Conservation (phyloP, 495 filamentous ascomycete species). For the Penicillium paxilli region DNA sequence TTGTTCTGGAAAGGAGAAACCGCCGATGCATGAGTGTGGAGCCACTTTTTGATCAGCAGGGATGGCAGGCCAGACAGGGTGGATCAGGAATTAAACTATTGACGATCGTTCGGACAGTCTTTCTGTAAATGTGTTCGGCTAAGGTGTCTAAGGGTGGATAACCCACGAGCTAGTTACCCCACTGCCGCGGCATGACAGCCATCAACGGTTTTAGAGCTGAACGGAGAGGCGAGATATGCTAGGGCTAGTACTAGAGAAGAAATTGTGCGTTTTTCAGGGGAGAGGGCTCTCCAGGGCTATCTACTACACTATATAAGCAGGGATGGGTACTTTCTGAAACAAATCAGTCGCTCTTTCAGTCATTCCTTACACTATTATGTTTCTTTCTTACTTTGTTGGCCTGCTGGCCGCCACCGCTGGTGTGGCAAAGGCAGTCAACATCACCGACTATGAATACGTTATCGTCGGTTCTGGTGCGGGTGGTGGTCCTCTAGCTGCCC, state of each 20-base stretch:
- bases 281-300: not conserved
- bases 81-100: constrained; percentile 6
- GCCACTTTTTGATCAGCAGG: not conserved
- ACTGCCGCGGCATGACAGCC: constrained; percentile 1
- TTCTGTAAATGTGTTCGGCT: constrained; percentile 6
- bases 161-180: not conserved
- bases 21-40: not conserved
- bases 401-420: constrained; percentile 16
- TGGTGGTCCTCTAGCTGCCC: constrained; percentile 61
- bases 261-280: not conserved
- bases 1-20: not conserved
- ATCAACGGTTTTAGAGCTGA: not conserved
- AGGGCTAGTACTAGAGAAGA: not conserved
- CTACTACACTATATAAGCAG: not conserved
- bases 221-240: not conserved
- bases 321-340: not conserved
- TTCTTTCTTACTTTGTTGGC: constrained; percentile 1
- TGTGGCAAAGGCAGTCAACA: constrained; percentile 28
- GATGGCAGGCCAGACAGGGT: not conserved
- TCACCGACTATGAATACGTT: constrained; percentile 61
- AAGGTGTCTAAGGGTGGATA: not conserved
- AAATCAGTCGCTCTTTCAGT: constrained; percentile 1
- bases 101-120: constrained; percentile 6
- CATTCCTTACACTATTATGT: constrained; percentile 5
- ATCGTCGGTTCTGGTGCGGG: constrained; percentile 66